Conservation (phyloP, 768 basidiomycete genomes). For the Termitomyces sp. region DNA sequence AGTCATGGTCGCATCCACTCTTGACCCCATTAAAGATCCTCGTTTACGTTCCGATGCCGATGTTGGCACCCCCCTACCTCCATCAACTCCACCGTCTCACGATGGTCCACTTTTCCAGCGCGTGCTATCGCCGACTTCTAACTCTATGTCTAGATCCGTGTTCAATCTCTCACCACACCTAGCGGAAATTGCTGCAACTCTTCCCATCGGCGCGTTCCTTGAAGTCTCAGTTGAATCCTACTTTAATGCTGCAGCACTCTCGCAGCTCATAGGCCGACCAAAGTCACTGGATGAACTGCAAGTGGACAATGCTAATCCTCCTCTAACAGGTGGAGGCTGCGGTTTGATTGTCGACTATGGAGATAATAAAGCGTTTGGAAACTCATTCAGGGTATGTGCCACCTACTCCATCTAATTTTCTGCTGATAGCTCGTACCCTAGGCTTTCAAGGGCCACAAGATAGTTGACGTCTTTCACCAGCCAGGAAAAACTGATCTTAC, state of each 20-base stretch:
- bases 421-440: constrained; percentile 23
- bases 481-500: constrained; percentile 93
- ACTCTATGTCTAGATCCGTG: constrained; percentile 47
- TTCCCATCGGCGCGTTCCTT: constrained; percentile 68
- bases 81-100: constrained; percentile 10
- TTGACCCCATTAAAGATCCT: constrained; percentile 16
- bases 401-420: background rate
- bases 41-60: constrained; percentile 3
- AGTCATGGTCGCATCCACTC: constrained; percentile 58
- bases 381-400: constrained; percentile 76
- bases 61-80: background rate
- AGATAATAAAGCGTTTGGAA: constrained; percentile 56
- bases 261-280: constrained; percentile 44
- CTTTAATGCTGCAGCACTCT: constrained; percentile 63
- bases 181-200: constrained; percentile 37
- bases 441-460: constrained; percentile 88
- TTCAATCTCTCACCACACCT: constrained; percentile 57
- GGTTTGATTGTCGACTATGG: constrained; percentile 93
- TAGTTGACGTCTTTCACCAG: constrained; percentile 76
- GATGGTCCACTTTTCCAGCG: constrained; percentile 45
- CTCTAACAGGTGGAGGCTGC: constrained; percentile 35
- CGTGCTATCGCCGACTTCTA: constrained; percentile 58
- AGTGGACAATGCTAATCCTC: background rate
- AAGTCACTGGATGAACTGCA: background rate
- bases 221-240: constrained; percentile 78